Base-by-base conservation (phyloP, 805 yeast species). In the Zygoascus flipseniorum region DNA sequence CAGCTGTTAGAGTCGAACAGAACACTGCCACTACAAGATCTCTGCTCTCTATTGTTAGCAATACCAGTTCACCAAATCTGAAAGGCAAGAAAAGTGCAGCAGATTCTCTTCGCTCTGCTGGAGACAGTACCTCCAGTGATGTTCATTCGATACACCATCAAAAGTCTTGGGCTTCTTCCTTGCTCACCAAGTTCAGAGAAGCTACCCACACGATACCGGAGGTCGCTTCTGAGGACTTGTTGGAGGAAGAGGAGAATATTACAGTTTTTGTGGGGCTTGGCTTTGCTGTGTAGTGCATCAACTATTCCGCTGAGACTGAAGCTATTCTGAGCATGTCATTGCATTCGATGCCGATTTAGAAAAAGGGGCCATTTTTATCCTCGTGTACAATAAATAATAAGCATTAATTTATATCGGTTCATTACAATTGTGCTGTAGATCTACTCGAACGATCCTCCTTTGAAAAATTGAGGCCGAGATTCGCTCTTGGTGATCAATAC, bases 111-210 rank as follows among this genome's bases (percentile, higher is more conserved):
- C 47, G 32, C 14, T 44, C 47, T 10, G 31, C 47, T 44, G 31
- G 47, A 5, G 47, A 44, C 14, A 19, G 47, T 14, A 6, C 47
- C 3, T 5, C 6, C 13, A 44, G 31, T 18, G 47, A 18, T 9
- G 47, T 5, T 44, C 16, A n/a, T 8, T 4, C 35, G 11, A 20
- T 11, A 4, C 31, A 48, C 8, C 23, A 23, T 8, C 20, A 14
- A 8, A 26, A 43, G 20, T 51, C 54, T 8, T 51, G 54, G 54
- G 43, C 54, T n/a, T 46, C 54, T 11, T 31, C 39, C n/a, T 45
- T 51, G 18, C 28, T 44, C 20, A 46, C 16, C 8, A 51, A 37
- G 48, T 26, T 32, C 50, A 23, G 44, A 10, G 23, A 39, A 11
- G 20, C 37, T 5, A 31, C n/a, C 10, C 37, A 19, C 19, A 28